These are phyloP conservation scores for Alnus rubra DNA, from an alignment of 306 rosid genomes.

Conservation along the genomic window DNA sequence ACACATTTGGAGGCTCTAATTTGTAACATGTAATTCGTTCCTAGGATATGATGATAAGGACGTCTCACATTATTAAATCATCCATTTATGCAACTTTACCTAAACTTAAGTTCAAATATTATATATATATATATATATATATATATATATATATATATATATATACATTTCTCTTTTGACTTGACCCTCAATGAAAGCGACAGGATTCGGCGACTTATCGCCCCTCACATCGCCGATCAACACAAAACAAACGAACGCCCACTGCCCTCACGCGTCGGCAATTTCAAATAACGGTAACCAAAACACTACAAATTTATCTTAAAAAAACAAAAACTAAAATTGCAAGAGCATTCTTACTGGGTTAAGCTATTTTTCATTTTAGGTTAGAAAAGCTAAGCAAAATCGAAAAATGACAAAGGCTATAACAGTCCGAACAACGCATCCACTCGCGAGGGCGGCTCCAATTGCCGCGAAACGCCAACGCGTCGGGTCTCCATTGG, in stretches of 20 bases:
- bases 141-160: too few species aligned
- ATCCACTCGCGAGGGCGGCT: not conserved
- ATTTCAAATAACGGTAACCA: not conserved
- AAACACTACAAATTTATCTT: not conserved
- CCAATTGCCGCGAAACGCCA: not conserved
- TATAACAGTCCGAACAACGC: not conserved
- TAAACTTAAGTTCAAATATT: not conserved
- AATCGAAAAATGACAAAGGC: not conserved
- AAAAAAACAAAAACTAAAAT: not conserved
- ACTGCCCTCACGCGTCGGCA: not conserved
- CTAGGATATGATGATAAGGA: not conserved
- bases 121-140: too few species aligned
- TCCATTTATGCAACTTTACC: constrained; percentile 17
- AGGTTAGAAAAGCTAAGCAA: not conserved
- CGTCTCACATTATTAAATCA: not conserved
- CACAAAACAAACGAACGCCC: not conserved
- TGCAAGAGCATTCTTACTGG: too few species aligned
- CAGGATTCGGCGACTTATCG: not conserved
- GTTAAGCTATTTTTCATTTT: too few species aligned
- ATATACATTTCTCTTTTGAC: not conserved
- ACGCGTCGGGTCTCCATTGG: not conserved
- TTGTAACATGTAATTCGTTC: too few species aligned
- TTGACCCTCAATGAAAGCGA: not conserved
- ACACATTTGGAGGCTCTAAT: too few species aligned
- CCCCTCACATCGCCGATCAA: not conserved